Percentiles rank a stretch among this genome's conserved stretches.
These are phyloP conservation scores for Clitocybe nebularis DNA, from an alignment of 1,284 basidiomycete genomes.

Conservation along the genomic window DNA sequence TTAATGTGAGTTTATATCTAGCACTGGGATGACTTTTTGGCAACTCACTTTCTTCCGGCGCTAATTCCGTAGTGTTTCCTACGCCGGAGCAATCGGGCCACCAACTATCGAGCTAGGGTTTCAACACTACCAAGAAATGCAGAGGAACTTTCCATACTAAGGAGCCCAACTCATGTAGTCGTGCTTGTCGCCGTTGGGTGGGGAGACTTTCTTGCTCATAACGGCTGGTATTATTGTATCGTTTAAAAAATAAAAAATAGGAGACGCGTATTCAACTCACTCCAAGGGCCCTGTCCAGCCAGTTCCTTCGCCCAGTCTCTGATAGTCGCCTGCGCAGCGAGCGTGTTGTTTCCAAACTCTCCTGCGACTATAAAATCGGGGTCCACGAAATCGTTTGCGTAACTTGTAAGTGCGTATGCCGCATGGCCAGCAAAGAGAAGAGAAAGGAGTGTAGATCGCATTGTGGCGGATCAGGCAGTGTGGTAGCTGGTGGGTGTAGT, in stretches of 20 bases:
- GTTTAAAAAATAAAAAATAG: not conserved
- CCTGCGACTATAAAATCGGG: constrained; percentile 43
- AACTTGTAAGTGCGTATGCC: constrained; percentile 31
- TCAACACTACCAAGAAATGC: not conserved
- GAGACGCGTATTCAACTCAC: constrained; percentile 29
- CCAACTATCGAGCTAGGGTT: constrained; percentile 31
- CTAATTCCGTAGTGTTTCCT: constrained; percentile 43
- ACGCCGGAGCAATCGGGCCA: constrained; percentile 57
- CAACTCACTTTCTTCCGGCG: constrained; percentile 39
- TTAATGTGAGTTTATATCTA: not conserved
- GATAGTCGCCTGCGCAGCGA: constrained; percentile 40
- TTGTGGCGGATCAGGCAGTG: constrained; percentile 13
- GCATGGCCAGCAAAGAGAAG: constrained; percentile 7
- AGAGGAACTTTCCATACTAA: constrained; percentile 33
- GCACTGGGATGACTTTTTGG: constrained; percentile 2
- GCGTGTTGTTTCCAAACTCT: constrained; percentile 36
- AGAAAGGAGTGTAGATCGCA: constrained; percentile 19
- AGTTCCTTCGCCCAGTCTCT: constrained; percentile 39
- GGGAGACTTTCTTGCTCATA: constrained; percentile 32
- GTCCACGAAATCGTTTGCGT: constrained; percentile 53
- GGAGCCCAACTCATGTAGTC: constrained; percentile 57
- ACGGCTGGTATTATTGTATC: constrained; percentile 27
- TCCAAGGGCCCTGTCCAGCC: constrained; percentile 49
- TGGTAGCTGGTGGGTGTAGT: not conserved
- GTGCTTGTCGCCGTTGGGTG: constrained; percentile 42